phyloP scores from a whole-genome alignment of 2,329 filamentous ascomycete species.

The Pleomassaria siparia region DNA sequence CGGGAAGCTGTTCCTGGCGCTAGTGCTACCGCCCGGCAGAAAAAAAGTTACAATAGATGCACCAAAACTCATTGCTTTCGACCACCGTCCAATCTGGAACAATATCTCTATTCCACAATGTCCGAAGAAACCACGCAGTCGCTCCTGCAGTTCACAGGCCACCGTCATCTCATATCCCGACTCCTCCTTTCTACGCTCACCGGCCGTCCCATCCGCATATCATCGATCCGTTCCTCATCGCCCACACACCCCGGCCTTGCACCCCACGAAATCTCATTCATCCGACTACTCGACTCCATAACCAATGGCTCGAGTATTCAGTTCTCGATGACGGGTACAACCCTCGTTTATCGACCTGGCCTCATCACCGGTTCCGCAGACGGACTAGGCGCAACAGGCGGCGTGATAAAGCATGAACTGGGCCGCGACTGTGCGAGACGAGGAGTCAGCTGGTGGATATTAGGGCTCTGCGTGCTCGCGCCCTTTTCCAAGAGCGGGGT shows the following conservation, averaged over 20 bases:
- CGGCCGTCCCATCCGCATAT: slow-evolving; percentile 85
- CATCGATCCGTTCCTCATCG: slow-evolving; percentile 86
- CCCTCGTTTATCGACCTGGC: slow-evolving; percentile 86
- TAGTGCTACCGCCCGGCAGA: slow-evolving; percentile 14
- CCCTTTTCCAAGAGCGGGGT: slow-evolving; percentile 91
- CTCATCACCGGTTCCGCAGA: slow-evolving; percentile 84
- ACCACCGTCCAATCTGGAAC: background rate
- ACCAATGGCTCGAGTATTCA: slow-evolving; percentile 96
- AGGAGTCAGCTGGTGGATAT: slow-evolving; percentile 87
- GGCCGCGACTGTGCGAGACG: slow-evolving; percentile 74
- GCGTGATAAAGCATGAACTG: slow-evolving; percentile 79
- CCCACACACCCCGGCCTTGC: slow-evolving; percentile 85
- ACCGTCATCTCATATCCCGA: slow-evolving; percentile 79
- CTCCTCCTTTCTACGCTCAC: slow-evolving; percentile 90
- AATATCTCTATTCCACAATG: slow-evolving; percentile 20
- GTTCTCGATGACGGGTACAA: slow-evolving; percentile 94
- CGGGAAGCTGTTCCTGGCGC: slow-evolving; percentile 1
- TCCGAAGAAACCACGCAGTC: slow-evolving; percentile 44
- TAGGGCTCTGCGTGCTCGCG: slow-evolving; percentile 85
- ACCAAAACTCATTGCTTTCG: background rate
- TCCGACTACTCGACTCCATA: slow-evolving; percentile 88
- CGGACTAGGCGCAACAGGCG: slow-evolving; percentile 70
- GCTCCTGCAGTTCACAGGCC: slow-evolving; percentile 75
- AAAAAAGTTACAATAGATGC: slow-evolving; percentile 12
- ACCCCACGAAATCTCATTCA: slow-evolving; percentile 90